Evolutionary conservation across 2,329 filamentous ascomycete genomes (phyloP), one percentile per base, ranked within the genome.

Genomic region (Sporothrix variecibatus): DNA sequence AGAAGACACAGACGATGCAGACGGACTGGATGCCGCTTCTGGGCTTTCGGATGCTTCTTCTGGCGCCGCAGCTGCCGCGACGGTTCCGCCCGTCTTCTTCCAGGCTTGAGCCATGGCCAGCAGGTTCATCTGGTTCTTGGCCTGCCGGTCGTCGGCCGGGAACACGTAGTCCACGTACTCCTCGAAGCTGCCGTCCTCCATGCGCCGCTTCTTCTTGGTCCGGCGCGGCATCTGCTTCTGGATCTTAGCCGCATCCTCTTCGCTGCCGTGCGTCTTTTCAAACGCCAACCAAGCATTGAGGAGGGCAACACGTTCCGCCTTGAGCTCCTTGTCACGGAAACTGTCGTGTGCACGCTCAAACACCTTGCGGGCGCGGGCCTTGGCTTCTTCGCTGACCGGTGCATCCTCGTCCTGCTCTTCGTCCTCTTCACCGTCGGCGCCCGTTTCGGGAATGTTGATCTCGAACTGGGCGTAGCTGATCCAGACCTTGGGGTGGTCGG

Each of bases 401-500:
- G 79, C 90, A 85, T 92, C 88, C 64, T 88, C 87, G 68, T 90
- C 89, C 26, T 88, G 86, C 11, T 87, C 87, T 28, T 88, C 86
- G 12, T 85, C 84, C 3, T 83, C 84, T 12, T 87, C 91, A 58
- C 88, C 88, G 67, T 83, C 82, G 26, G 83, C 88, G 56, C 90
- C 89, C 71, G 90, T 88, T 74, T 97, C 94, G 62, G 94, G 94
- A 0, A 97, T 91, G 81, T 96, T 95, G 85, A 98, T 94, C 83
- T 99, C 96, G 80, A 99, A 98, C 82, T 97, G 93, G n/a, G 96
- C 96, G 84, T 95, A 99, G 82, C 93, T 95, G 82, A 96, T 97
- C 96, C 96, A 99, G 75, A 99, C 96, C 86, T 98, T 99, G 86
- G 98, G 94, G 81, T 99, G 96, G 80, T 96, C 92, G n/a, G 96